Percentiles rank a stretch among this genome's conserved stretches.
Evolutionary conservation across 1,139 yeast genomes (phyloP).

Genomic region (Eremothecium gossypii): DNA sequence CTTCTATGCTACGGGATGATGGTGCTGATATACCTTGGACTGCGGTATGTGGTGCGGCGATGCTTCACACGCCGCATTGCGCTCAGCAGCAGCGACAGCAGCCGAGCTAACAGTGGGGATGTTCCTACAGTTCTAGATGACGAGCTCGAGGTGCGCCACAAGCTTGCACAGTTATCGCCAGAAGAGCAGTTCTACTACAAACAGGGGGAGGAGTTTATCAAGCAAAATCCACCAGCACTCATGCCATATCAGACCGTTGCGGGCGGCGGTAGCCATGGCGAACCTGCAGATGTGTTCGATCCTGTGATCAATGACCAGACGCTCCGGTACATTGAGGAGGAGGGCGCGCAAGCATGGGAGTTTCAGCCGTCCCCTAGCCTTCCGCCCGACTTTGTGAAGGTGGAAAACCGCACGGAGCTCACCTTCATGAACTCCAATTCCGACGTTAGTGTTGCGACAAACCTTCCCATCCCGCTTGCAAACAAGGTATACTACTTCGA

Average conservation of each 20-base stretch:
- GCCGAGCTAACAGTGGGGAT: constrained; percentile 1
- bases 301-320: constrained; percentile 42
- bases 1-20: constrained; percentile 17
- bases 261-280: constrained; percentile 24
- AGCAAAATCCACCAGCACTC: constrained; percentile 44
- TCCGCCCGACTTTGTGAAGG: constrained; percentile 49
- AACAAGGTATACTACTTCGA: constrained; percentile 91
- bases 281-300: constrained; percentile 34
- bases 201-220: constrained; percentile 44
- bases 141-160: constrained; percentile 53
- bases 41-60: constrained; percentile 16
- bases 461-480: constrained; percentile 75
- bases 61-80: constrained; percentile 15
- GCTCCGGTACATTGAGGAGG: constrained; percentile 59
- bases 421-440: constrained; percentile 59
- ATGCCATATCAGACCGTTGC: constrained; percentile 33
- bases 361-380: constrained; percentile 64
- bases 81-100: constrained; percentile 9
- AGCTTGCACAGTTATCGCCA: constrained; percentile 55
- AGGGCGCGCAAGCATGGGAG: constrained; percentile 91
- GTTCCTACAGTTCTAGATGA: constrained; percentile 39
- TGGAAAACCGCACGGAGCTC: constrained; percentile 67
- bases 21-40: constrained; percentile 17
- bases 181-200: constrained; percentile 73
- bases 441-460: constrained; percentile 73